phyloP scores from a whole-genome alignment of 2,329 filamentous ascomycete species.

The Huntiella decipiens region DNA sequence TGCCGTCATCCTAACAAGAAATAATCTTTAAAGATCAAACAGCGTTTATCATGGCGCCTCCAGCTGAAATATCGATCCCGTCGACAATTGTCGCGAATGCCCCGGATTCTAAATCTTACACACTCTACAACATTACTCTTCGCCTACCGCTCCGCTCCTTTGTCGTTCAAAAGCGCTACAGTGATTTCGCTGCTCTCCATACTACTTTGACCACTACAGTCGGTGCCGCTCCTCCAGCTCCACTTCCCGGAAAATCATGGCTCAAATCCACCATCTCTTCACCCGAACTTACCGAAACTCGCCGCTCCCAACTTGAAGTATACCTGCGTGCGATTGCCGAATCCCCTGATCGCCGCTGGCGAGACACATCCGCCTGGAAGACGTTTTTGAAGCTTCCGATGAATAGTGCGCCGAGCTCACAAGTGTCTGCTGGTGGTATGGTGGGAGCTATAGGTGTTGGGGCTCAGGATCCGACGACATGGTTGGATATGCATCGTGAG shows the following conservation, averaged over 20 bases:
- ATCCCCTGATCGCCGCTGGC: constrained; percentile 56
- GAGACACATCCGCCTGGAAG: constrained; percentile 53
- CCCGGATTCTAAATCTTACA: constrained; percentile 46
- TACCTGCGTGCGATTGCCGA: constrained; percentile 58
- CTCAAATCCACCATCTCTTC: constrained; percentile 53
- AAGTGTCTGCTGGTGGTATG: constrained; percentile 27
- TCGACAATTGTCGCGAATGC: constrained; percentile 36
- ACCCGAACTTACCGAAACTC: constrained; percentile 48
- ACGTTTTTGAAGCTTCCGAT: constrained; percentile 52
- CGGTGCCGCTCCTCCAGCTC: constrained; percentile 42
- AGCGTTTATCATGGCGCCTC: constrained; percentile 34
- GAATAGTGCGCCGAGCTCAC: constrained; percentile 28
- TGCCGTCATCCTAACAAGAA: no score
- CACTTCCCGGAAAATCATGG: constrained; percentile 59
- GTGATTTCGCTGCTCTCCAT: constrained; percentile 55
- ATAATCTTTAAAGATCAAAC: no score
- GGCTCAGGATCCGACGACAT: constrained; percentile 44
- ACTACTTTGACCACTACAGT: constrained; percentile 38
- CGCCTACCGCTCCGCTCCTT: constrained; percentile 59
- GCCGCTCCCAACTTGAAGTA: constrained; percentile 47
- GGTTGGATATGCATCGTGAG: constrained; percentile 59
- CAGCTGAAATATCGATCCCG: constrained; percentile 47
- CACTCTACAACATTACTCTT: constrained; percentile 60
- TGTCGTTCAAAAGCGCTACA: constrained; percentile 65
- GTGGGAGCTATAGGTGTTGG: constrained; percentile 21